Percentiles rank a stretch among this genome's conserved stretches.
These are phyloP conservation scores for Yamadazyma akitaensis DNA, from an alignment of 805 yeast species.

Conservation along the genomic window DNA sequence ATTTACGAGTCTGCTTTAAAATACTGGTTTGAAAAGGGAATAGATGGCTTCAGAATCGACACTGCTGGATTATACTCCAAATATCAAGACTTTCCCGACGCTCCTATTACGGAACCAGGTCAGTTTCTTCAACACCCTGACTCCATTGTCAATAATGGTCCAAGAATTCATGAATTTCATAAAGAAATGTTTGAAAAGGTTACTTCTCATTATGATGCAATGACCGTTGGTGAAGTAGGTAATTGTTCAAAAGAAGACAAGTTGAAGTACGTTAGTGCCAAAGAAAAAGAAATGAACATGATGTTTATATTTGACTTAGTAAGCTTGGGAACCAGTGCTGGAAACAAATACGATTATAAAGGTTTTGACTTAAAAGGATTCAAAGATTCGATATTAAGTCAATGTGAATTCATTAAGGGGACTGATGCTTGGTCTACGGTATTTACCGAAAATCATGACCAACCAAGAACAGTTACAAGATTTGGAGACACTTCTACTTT, in stretches of 20 bases:
- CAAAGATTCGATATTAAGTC: conserved; percentile 36
- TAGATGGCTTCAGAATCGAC: conserved; percentile 60
- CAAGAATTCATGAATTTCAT: conserved; percentile 57
- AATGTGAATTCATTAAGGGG: conserved; percentile 38
- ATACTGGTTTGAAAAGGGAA: conserved; percentile 55
- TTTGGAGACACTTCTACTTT: conserved; percentile 40
- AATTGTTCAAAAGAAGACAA: conserved; percentile 39
- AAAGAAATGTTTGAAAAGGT: conserved; percentile 46
- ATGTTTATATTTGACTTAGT: conserved; percentile 32
- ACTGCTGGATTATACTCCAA: conserved; percentile 53
- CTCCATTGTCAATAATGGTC: conserved; percentile 41
- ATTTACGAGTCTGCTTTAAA: conserved; percentile 47
- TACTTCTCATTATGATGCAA: conserved; percentile 44
- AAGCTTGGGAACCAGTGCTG: conserved; percentile 35
- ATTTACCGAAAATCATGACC: conserved; percentile 59
- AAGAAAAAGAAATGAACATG: conserved; percentile 36
- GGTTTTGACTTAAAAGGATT: conserved; percentile 36
- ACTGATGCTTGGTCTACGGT: conserved; percentile 58
- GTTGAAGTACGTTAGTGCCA: conserved; percentile 41
- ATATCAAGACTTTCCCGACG: conserved; percentile 43
- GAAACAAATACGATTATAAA: conserved; percentile 32
- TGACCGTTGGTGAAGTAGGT: conserved; percentile 60
- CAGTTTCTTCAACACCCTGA: conserved; percentile 39
- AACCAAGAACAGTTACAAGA: conserved; percentile 51
- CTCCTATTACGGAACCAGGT: conserved; percentile 44